Evolutionary conservation across 1,284 basidiomycete genomes (phyloP).

Genomic region (Apiotrichum veenhuisii): DNA sequence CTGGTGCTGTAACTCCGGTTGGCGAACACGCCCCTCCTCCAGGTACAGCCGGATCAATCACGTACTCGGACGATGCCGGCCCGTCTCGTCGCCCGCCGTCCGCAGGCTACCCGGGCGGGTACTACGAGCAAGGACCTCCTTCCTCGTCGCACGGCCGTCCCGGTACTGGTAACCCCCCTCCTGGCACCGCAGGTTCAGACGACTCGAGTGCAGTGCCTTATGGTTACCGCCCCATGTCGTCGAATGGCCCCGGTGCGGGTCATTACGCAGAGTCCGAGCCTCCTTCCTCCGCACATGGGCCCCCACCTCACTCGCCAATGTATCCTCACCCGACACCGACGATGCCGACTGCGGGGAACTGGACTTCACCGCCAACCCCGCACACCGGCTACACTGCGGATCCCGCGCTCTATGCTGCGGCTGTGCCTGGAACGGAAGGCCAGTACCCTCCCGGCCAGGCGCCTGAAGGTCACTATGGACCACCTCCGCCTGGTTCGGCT

Average conservation of each 20-base stretch:
- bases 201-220: conserved; percentile 32
- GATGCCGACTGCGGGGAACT: conserved; percentile 22
- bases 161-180: conserved; percentile 20
- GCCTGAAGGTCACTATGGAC: conserved; percentile 22
- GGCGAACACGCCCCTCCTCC: conserved; percentile 16
- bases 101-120: conserved; percentile 24
- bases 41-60: conserved; percentile 13
- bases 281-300: conserved; percentile 41
- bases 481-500: conserved; percentile 29
- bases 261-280: conserved; percentile 47
- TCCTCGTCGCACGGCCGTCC: conserved; percentile 23
- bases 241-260: conserved; percentile 28
- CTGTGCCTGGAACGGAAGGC: conserved; percentile 18
- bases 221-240: conserved; percentile 43
- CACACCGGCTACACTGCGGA: conserved; percentile 30
- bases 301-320: conserved; percentile 42
- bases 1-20: conserved; percentile 9
- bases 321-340: conserved; percentile 20
- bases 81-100: conserved; percentile 39
- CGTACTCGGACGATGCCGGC: conserved; percentile 31
- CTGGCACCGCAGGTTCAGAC: conserved; percentile 27
- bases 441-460: conserved; percentile 21
- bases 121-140: conserved; percentile 34
- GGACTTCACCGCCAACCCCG: conserved; percentile 36
- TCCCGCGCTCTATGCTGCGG: conserved; percentile 31